These are phyloP conservation scores for Pseudogymnoascus sp. DNA, from an alignment of 2,329 filamentous ascomycete species.

Conservation along the genomic window DNA sequence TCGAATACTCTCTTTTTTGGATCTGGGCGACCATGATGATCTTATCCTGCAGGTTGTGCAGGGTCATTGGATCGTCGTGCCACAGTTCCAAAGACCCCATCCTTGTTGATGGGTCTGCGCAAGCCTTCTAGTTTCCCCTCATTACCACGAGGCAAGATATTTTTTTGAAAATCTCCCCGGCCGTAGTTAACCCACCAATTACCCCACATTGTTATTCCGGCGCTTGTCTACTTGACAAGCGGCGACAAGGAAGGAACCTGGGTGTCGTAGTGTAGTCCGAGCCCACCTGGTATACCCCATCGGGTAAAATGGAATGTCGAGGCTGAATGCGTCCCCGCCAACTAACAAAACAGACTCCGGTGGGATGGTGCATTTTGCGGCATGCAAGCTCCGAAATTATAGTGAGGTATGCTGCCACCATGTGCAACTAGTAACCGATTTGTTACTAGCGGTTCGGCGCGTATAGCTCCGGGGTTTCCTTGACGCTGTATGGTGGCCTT, in stretches of 20 bases:
- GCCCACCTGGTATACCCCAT: background rate
- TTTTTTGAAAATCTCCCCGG: background rate
- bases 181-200: slow-evolving; percentile 5
- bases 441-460: background rate
- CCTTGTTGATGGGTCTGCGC: background rate
- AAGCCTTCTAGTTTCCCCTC: background rate
- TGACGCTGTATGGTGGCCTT: background rate
- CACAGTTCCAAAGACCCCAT: background rate
- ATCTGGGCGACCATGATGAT: slow-evolving; percentile 1
- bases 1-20: background rate
- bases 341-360: background rate
- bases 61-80: background rate
- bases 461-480: background rate
- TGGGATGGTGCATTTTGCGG: background rate
- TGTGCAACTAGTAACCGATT: background rate
- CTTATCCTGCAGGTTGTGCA: background rate
- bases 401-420: background rate
- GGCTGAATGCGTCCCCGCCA: background rate
- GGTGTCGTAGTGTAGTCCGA: background rate
- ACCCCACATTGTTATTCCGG: background rate
- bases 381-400: background rate
- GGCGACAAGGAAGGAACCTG: background rate
- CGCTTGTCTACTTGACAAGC: background rate
- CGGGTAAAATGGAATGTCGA: background rate
- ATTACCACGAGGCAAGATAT: background rate